Evolutionary conservation across 2,329 filamentous ascomycete species (phyloP).

Genomic region (Cercospora sesami): DNA sequence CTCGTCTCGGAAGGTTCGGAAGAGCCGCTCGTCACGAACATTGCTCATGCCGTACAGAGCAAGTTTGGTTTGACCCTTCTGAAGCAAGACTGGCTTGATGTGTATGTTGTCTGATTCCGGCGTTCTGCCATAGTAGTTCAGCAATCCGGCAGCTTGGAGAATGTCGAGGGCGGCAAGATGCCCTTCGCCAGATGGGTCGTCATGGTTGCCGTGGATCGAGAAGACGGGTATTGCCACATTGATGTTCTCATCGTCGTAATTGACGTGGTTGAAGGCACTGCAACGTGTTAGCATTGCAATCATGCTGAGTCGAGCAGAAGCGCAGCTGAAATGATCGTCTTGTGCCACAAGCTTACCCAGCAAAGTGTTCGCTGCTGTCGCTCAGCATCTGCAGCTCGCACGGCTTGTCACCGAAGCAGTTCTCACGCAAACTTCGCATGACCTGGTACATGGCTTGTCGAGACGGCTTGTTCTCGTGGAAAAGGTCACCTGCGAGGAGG

Average conservation of each 20-base stretch:
- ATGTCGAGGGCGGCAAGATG: slow-evolving; percentile 89
- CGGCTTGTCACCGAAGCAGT: slow-evolving; percentile 92
- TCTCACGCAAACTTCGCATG: slow-evolving; percentile 89
- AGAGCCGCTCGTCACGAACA: slow-evolving; percentile 90
- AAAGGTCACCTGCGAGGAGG: slow-evolving; percentile 87
- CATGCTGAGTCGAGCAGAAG: background rate
- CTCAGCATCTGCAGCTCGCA: slow-evolving; percentile 94
- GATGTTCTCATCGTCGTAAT: slow-evolving; percentile 96
- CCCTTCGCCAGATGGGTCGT: slow-evolving; percentile 95
- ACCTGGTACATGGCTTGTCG: slow-evolving; percentile 96
- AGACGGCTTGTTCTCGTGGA: slow-evolving; percentile 97
- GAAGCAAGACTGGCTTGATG: slow-evolving; percentile 85
- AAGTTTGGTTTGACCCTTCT: slow-evolving; percentile 90
- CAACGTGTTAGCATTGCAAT: slow-evolving; percentile 15
- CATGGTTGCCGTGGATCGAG: slow-evolving; percentile 97
- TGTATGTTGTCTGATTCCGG: slow-evolving; percentile 92
- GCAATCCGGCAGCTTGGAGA: slow-evolving; percentile 81
- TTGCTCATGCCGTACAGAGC: slow-evolving; percentile 94
- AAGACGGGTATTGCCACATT: slow-evolving; percentile 97
- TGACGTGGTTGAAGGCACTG: slow-evolving; percentile 83
- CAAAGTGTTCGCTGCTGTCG: slow-evolving; percentile 87
- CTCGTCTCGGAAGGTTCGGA: slow-evolving; percentile 87
- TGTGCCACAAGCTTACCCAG: slow-evolving; percentile 24
- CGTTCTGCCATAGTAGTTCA: slow-evolving; percentile 95
- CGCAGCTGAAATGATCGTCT: background rate